A percentile compares a stretch with the other conserved stretches of the same genome.
Evolutionary conservation across 1,139 yeast species (phyloP).

Genomic region (Debaryomyces sp.): DNA sequence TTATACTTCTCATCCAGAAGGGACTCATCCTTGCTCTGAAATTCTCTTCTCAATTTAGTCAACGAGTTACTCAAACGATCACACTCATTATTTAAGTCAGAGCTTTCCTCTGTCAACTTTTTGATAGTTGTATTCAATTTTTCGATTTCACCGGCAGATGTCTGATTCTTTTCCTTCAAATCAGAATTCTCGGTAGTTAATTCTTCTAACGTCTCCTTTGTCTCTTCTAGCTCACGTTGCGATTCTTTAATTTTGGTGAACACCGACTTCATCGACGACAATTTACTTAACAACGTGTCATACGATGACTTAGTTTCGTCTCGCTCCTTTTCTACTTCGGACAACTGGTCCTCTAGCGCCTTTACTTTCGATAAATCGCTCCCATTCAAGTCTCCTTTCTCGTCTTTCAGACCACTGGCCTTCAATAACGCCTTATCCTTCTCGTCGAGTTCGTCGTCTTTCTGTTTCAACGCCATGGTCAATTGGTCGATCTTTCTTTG

Average conservation of each 20-base stretch:
- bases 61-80: constrained; percentile 60
- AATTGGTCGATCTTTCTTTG: constrained; percentile 22
- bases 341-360: constrained; percentile 6
- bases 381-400: constrained; percentile 11
- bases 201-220: constrained; percentile 43
- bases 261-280: constrained; percentile 78
- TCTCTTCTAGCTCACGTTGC: constrained; percentile 66
- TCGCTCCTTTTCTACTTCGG: constrained; percentile 46
- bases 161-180: constrained; percentile 18
- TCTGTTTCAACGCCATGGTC: constrained; percentile 20
- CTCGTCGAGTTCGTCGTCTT: constrained; percentile 12
- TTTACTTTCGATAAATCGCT: constrained; percentile 3
- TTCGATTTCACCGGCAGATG: constrained; percentile 12
- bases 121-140: constrained; percentile 13
- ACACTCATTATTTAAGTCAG: constrained; percentile 64
- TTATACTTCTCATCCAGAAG: constrained; percentile 52
- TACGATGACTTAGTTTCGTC: constrained; percentile 72
- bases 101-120: constrained; percentile 53
- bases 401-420: constrained; percentile 20
- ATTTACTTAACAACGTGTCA: constrained; percentile 69
- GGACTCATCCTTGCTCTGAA: constrained; percentile 41
- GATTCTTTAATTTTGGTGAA: constrained; percentile 77
- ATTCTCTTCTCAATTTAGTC: constrained; percentile 47
- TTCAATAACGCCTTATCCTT: constrained; percentile 3
- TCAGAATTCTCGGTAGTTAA: constrained; percentile 34